phyloP scores from a whole-genome alignment of 2,329 filamentous ascomycete genomes.

The Pseudopithomyces maydicus region DNA sequence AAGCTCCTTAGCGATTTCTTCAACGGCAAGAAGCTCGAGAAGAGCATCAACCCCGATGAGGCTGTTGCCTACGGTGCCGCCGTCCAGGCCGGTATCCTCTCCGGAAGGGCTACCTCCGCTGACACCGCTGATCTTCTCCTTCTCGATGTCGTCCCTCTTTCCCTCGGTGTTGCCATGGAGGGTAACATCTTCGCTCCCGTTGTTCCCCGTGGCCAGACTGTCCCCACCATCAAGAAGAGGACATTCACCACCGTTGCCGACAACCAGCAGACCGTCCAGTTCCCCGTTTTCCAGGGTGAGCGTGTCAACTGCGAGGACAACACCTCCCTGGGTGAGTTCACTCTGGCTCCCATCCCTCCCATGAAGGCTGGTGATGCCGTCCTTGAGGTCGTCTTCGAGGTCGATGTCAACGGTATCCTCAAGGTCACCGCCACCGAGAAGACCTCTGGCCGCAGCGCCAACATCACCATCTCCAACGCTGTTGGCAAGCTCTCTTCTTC shows the following conservation, averaged over 20 bases:
- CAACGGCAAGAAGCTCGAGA: conserved; percentile 99
- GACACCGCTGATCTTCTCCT: conserved; percentile 94
- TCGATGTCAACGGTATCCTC: conserved; percentile 99
- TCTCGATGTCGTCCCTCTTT: conserved; percentile 94
- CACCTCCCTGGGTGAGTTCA: conserved; percentile 97
- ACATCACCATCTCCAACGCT: conserved; percentile 99
- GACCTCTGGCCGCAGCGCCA: conserved; percentile 94
- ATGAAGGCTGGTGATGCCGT: conserved; percentile 96
- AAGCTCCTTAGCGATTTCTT: conserved; percentile 99
- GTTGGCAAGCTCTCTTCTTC: conserved; percentile 94
- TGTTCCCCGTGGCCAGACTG: conserved; percentile 65
- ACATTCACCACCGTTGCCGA: conserved; percentile 87
- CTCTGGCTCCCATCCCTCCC: conserved; percentile 81
- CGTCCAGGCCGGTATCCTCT: conserved; percentile 98
- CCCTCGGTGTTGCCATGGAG: conserved; percentile 99
- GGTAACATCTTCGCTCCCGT: conserved; percentile 98
- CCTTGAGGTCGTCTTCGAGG: conserved; percentile 97
- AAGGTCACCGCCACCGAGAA: conserved; percentile 99
- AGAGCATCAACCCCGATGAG: conserved; percentile 99
- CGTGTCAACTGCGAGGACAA: conserved; percentile 98
- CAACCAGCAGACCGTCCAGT: conserved; percentile 77
- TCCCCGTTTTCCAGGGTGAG: conserved; percentile 95
- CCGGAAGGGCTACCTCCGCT: conserved; percentile 93
- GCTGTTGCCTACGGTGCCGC: conserved; percentile 98
- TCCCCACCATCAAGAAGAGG: conserved; percentile 55